Evolutionary conservation across 169 alveolate genomes (phyloP), one percentile per base, ranked within the genome.

Genomic region (Haemoproteus tartakovskyi): DNA sequence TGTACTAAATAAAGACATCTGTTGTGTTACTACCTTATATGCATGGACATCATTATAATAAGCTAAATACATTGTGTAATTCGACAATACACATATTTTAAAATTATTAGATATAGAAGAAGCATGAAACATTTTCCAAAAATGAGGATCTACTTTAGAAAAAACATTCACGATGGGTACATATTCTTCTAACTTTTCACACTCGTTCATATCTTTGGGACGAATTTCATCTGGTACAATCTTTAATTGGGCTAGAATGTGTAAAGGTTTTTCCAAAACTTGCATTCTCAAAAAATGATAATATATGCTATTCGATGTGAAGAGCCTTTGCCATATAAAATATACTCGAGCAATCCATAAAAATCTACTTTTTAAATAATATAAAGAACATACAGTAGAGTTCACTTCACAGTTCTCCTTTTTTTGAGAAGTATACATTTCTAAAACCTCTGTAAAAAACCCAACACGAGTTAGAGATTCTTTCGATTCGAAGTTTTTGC

Each of bases 11-110:
- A 60, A 48, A 1, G 91, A 57, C 22, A 86, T 46, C 18, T 78
- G 21, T 2, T 62, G 51, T 19, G 59, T 19, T 12, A 89, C 12
- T 5, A 43, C 61, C 16, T 82, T 52, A 40, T 78, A 83, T 0
- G 83, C 89, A 54, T 78, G 41, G 22, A 60, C 43, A 60, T 79
- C 38, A 56, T 86, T 86, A 51, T 82, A 89, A 52, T 59, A 78
- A 18, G 90, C 82, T n/a, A 89, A 46, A 46, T 86, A 61, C 21
- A 78, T 60, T 1, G 86, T 61, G 14, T 79, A 60, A 37, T 89
- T 90, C 19, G 89, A 46, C 78, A 89, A 74, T 24, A 86, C 27
- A 27, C 59, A 70, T 29, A 89, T 48, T 33, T 62, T 70, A 47
- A 89, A 41, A 24, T 86, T 62, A 21, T 37, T 40, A 6, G 86